Base-by-base conservation (phyloP, 345 rosid species). In the Ailanthus altissimus region DNA sequence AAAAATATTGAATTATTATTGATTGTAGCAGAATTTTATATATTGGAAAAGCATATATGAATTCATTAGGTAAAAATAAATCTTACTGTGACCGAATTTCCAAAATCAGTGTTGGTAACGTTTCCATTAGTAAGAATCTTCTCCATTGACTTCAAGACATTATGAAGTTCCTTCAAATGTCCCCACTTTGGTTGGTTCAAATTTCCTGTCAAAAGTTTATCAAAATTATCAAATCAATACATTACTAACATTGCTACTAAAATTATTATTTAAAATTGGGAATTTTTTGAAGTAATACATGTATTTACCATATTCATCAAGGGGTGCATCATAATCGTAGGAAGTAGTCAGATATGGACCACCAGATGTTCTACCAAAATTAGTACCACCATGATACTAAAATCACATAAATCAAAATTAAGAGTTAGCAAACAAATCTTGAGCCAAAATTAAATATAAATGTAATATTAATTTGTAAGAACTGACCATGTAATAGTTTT, bases 121-220 rank as follows among this genome's bases (percentile, higher is more conserved):
- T 85, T 84, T 7, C 97, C 97, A 6, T 84, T 47, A 21, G 97
- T 90, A 45, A 93, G 83, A 5, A 83, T 70, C 6, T 78, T 74
- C 86, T 92, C 92, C 32, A 90, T 84, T 0, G 90, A 81, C 67
- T 83, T 90, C 75, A 92, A 80, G 12, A 84, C 65, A 13, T 56
- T 78, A 58, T 92, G 98, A 14, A 92, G 88, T 53, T 87, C 85
- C 89, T 88, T 94, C 83, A 90, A 77, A 46, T 94, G 97, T 2
- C 94, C 98, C 81, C 85, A 92, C 71, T 92, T 90, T 0, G 98
- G 97, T 71, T 94, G 93, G 78, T 94, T 92, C 75, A 87, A 56
- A 74, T 85, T 89, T 32, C 97, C 96, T 90, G 38, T 32, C 3
- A 32, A 32, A 1, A 32, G 38, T 32, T 32, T 32, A 32, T 32